These are phyloP conservation scores for Coemansia asiatica DNA, from an alignment of 192 early-diverging fungal species.

Conservation along the genomic window DNA sequence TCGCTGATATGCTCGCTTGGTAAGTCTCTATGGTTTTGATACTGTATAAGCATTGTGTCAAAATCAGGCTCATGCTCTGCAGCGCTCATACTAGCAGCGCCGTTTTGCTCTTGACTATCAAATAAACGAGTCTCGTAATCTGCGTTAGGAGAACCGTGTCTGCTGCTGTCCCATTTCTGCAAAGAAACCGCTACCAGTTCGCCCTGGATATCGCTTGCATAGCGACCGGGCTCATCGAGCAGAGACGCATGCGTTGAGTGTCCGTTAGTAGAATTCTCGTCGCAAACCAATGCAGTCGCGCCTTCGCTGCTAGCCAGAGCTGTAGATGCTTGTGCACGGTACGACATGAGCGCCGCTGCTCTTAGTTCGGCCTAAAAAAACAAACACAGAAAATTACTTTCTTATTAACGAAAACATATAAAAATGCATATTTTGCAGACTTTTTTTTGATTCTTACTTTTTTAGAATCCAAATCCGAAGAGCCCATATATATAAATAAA, in stretches of 20 bases:
- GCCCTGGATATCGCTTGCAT: slow-evolving; percentile 24
- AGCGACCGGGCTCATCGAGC: slow-evolving; percentile 24
- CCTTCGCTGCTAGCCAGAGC: not conserved
- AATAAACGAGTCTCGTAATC: not conserved
- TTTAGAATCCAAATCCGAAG: not conserved
- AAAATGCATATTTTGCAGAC: not conserved
- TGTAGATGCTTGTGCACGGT: slow-evolving; percentile 8
- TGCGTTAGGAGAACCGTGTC: not conserved
- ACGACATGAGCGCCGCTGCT: slow-evolving; percentile 22
- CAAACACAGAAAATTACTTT: too few species aligned
- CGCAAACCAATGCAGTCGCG: not conserved
- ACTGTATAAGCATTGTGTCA: slow-evolving; percentile 21
- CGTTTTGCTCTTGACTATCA: not conserved
- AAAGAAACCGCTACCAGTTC: slow-evolving; percentile 15
- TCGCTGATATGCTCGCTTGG: not conserved
- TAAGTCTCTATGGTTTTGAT: slow-evolving; percentile 3
- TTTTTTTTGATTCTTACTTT: not conserved
- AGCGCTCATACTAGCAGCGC: not conserved
- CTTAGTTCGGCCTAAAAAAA: slow-evolving; percentile 16
- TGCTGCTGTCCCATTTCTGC: not conserved
- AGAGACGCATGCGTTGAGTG: not conserved
- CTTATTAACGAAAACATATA: not conserved
- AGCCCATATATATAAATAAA: not conserved
- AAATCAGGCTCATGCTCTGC: slow-evolving; percentile 15
- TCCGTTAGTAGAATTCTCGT: not conserved